Evolutionary conservation across 441 rosid species (phyloP).

Genomic region (Corymbia calophylla): DNA sequence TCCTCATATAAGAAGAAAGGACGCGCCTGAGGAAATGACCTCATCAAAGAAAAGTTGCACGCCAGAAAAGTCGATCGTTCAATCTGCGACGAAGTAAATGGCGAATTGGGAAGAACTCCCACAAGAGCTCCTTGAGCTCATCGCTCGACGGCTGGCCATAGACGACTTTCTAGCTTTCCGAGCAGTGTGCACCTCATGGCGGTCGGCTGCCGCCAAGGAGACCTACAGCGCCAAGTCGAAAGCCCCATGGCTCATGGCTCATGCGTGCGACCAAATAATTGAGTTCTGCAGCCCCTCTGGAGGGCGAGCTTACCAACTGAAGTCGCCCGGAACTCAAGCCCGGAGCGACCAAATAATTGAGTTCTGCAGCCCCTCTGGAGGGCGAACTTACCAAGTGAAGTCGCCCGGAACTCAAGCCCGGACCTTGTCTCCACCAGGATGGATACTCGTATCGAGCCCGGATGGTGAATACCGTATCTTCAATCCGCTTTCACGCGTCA

Average conservation of each 20-base stretch:
- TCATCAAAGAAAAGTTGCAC: not conserved
- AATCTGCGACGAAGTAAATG: not conserved
- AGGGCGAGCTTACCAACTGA: no score
- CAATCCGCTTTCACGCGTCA: not conserved
- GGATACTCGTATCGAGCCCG: not conserved
- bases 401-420: not conserved
- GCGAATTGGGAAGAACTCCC: not conserved
- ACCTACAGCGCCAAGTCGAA: not conserved
- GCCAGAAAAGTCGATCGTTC: no score
- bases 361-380: not conserved
- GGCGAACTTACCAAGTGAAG: not conserved
- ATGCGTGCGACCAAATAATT: not conserved
- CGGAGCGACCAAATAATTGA: no score
- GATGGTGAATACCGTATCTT: not conserved
- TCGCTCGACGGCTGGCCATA: not conserved
- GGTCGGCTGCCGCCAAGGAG: no score
- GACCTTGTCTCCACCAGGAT: not conserved
- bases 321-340: no score
- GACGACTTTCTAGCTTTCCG: no score
- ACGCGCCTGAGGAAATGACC: not conserved
- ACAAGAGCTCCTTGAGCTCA: not conserved
- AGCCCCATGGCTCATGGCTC: not conserved
- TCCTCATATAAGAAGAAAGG: not conserved
- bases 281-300: not conserved
- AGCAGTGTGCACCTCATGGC: no score